Evolutionary conservation across 2,329 filamentous ascomycete species (phyloP).

Genomic region (Dryadomyces sulphureus): DNA sequence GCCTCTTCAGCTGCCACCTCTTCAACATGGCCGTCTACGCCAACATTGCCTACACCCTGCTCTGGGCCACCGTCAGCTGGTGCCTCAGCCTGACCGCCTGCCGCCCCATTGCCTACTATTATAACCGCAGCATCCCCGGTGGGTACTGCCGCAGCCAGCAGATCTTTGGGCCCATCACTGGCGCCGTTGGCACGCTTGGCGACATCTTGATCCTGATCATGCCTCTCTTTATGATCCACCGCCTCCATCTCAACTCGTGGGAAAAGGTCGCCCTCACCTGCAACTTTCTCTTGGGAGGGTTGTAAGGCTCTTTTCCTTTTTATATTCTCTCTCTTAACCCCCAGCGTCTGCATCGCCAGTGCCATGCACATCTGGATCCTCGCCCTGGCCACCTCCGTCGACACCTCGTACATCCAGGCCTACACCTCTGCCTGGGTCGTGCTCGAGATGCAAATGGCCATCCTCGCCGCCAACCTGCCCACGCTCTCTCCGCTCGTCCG

Average conservation of each 20-base stretch:
- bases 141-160: slow-evolving; percentile 19
- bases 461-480: slow-evolving; percentile 24
- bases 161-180: slow-evolving; percentile 16
- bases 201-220: slow-evolving; percentile 18
- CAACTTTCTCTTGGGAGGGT: slow-evolving; percentile 19
- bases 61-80: slow-evolving; percentile 16
- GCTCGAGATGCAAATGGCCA: slow-evolving; percentile 17
- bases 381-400: slow-evolving; percentile 5
- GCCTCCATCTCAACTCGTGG: slow-evolving; percentile 15
- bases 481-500: slow-evolving; percentile 24
- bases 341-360: slow-evolving; percentile 20
- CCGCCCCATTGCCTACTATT: slow-evolving; percentile 20
- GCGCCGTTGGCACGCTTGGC: slow-evolving; percentile 18
- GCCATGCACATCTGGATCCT: slow-evolving; percentile 20
- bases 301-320: slow-evolving; percentile 14
- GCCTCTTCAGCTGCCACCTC: slow-evolving; percentile 10
- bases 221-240: slow-evolving; percentile 18
- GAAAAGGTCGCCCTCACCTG: slow-evolving; percentile 17
- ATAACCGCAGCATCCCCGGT: slow-evolving; percentile 16
- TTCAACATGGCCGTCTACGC: slow-evolving; percentile 12
- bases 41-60: slow-evolving; percentile 12
- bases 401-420: slow-evolving; percentile 8
- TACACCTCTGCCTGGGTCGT: slow-evolving; percentile 9
- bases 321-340: not conserved
- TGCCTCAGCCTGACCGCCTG: slow-evolving; percentile 20